These are phyloP conservation scores for Boeremia lycopersici DNA, from an alignment of 2,329 filamentous ascomycete genomes.

Conservation along the genomic window DNA sequence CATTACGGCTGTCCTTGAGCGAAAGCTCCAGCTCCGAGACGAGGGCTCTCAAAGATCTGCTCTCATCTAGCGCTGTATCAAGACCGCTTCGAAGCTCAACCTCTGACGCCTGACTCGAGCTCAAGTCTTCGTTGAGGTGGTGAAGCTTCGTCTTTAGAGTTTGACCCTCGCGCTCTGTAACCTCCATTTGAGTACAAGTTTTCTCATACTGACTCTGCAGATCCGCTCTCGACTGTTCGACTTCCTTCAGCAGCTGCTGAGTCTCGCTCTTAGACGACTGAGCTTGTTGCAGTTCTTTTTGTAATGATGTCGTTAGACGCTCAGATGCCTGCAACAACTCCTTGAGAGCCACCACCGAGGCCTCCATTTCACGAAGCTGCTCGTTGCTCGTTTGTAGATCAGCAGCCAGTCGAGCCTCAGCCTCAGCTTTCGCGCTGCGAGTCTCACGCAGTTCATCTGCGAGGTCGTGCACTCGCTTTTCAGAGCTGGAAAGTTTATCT, in stretches of 20 bases:
- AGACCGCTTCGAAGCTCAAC: slow-evolving; percentile 15
- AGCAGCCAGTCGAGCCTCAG: slow-evolving; percentile 18
- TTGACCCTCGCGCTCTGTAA: slow-evolving; percentile 10
- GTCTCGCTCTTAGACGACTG: slow-evolving; percentile 18
- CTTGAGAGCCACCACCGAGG: slow-evolving; percentile 26
- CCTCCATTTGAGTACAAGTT: slow-evolving; percentile 7
- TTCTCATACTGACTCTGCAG: slow-evolving; percentile 19
- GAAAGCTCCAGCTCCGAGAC: slow-evolving; percentile 24
- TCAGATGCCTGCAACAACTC: slow-evolving; percentile 24
- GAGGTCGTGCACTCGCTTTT: slow-evolving; percentile 25
- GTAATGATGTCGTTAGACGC: slow-evolving; percentile 19
- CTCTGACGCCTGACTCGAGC: slow-evolving; percentile 9
- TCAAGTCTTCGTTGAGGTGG: slow-evolving; percentile 17
- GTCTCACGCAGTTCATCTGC: slow-evolving; percentile 27
- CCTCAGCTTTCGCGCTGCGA: slow-evolving; percentile 20
- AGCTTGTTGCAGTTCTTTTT: slow-evolving; percentile 21
- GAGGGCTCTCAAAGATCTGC: slow-evolving; percentile 14
- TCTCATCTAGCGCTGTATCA: slow-evolving; percentile 15
- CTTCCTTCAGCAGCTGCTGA: slow-evolving; percentile 18
- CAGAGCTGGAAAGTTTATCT: slow-evolving; percentile 27
- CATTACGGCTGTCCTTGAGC: slow-evolving; percentile 20
- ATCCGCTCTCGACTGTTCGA: slow-evolving; percentile 10
- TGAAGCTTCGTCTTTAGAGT: slow-evolving; percentile 10
- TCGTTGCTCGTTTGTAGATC: slow-evolving; percentile 23
- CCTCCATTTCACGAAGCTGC: slow-evolving; percentile 33